Evolutionary conservation across 2,329 filamentous ascomycete genomes (phyloP), one percentile per base, ranked within the genome.

Genomic region (Nectriaceae sp.): DNA sequence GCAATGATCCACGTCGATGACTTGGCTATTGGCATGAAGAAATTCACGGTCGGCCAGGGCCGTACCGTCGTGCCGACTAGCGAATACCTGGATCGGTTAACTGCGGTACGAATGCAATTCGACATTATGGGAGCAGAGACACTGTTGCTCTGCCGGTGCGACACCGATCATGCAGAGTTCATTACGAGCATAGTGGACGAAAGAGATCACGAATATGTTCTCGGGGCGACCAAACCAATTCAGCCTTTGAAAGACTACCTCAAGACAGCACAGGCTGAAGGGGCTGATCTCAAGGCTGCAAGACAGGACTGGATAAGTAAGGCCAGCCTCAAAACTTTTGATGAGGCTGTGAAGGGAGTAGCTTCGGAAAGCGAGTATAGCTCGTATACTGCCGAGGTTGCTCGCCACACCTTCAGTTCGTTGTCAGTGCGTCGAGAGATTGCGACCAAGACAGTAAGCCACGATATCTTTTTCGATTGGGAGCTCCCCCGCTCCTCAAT

Each of bases 1-100:
- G 71, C 71, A 10, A 72, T 72, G 65, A 70, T 74, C 38, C 71
- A 74, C 44, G 61, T 74, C 4, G 71, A 74, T 45, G 71, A 74
- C 46, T 55, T 74, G 22, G 71, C 71, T 0, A 69, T 73, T 19
- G 71, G 71, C 5, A 62, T 72, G 56, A 73, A 74, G 58, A 74
- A 73, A 54, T 74, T 73, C 43, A 74, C 70, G 1, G 62, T 68
- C 15, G 70, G 70, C 1, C 61, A 72, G 43, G 70, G 70, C 2
- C 57, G 69, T 4, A 73, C 71, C 0, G 60, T 74, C 0, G 67
- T 74, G 4, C 69, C 71, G 2, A 72, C 69, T 0, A 64, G 61
- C 47, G 71, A 73, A 48, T 73, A 72, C 38, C 47, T 71, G 2
- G 57, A 64, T 21, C 59, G 69, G 0, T 52, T 72, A 41, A 68